These are phyloP conservation scores for Paraconiothyrium sp. DNA, from an alignment of 2,329 filamentous ascomycete species.

Conservation along the genomic window DNA sequence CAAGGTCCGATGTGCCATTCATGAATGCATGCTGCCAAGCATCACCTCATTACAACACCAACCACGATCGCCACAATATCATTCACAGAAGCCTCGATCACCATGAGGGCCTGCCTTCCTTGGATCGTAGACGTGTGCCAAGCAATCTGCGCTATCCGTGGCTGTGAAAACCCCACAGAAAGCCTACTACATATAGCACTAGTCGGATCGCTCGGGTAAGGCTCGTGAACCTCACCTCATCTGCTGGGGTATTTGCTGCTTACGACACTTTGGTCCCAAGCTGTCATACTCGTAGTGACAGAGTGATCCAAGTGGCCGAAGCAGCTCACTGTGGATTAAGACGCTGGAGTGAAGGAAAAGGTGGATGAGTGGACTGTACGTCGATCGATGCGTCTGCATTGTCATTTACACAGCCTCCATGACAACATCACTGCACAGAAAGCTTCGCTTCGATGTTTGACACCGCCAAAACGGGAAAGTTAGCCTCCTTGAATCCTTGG, in stretches of 20 bases:
- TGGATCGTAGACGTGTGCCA: conserved; percentile 43
- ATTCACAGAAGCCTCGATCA: too few species aligned
- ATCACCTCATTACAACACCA: not conserved
- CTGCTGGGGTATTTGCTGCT: not conserved
- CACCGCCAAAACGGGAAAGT: not conserved
- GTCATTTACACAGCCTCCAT: conserved; percentile 10
- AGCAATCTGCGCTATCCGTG: conserved; percentile 25
- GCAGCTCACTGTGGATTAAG: not conserved
- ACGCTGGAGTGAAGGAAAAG: not conserved
- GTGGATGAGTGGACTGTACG: not conserved
- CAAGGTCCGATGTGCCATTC: conserved; percentile 19
- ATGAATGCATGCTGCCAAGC: not conserved
- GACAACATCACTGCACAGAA: not conserved
- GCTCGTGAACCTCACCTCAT: conserved; percentile 27
- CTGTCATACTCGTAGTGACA: not conserved
- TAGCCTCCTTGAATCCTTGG: not conserved
- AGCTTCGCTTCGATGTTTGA: not conserved
- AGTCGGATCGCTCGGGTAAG: conserved; percentile 34
- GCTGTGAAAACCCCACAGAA: conserved; percentile 36
- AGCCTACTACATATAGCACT: conserved; percentile 10
- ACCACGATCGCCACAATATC: not conserved
- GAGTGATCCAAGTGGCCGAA: not conserved
- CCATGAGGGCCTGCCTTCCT: not conserved
- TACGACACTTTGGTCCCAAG: not conserved
- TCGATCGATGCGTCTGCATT: not conserved